Percentiles rank a stretch among this genome's conserved stretches.
These are phyloP conservation scores for Blastobotrys proliferans DNA, from an alignment of 1,139 yeast species.

Conservation along the genomic window DNA sequence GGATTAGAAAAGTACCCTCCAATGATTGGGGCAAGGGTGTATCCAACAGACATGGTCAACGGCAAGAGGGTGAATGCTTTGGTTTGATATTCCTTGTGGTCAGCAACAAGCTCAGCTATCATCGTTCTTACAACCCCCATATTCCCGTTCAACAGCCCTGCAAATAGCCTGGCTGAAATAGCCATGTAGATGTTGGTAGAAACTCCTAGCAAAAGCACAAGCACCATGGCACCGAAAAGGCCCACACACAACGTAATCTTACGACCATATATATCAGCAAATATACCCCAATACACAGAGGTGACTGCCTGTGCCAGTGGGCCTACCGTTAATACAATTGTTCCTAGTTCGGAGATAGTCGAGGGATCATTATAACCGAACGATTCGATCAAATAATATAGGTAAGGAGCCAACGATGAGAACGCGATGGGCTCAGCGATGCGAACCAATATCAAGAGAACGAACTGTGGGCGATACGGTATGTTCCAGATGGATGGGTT, in stretches of 20 bases:
- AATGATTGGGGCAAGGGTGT: slow-evolving; percentile 48
- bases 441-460: slow-evolving; percentile 32
- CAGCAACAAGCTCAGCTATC: slow-evolving; percentile 55
- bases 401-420: slow-evolving; percentile 57
- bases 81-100: slow-evolving; percentile 52
- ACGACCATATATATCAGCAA: slow-evolving; percentile 51
- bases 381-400: slow-evolving; percentile 57
- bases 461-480: slow-evolving; percentile 29
- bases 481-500: slow-evolving; percentile 26
- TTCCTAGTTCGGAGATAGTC: slow-evolving; percentile 46
- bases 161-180: slow-evolving; percentile 45
- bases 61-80: slow-evolving; percentile 57
- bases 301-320: slow-evolving; percentile 53
- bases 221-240: slow-evolving; percentile 46
- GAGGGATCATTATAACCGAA: slow-evolving; percentile 50
- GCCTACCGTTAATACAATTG: slow-evolving; percentile 49
- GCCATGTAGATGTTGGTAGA: slow-evolving; percentile 49
- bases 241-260: slow-evolving; percentile 34
- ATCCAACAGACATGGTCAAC: slow-evolving; percentile 53
- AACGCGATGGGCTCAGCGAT: slow-evolving; percentile 59
- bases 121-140: slow-evolving; percentile 56
- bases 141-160: slow-evolving; percentile 57
- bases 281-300: slow-evolving; percentile 54
- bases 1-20: slow-evolving; percentile 38
- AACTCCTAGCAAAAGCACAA: slow-evolving; percentile 50